Evolutionary conservation across 345 rosid species (phyloP).

Genomic region (Populus euphratica): DNA sequence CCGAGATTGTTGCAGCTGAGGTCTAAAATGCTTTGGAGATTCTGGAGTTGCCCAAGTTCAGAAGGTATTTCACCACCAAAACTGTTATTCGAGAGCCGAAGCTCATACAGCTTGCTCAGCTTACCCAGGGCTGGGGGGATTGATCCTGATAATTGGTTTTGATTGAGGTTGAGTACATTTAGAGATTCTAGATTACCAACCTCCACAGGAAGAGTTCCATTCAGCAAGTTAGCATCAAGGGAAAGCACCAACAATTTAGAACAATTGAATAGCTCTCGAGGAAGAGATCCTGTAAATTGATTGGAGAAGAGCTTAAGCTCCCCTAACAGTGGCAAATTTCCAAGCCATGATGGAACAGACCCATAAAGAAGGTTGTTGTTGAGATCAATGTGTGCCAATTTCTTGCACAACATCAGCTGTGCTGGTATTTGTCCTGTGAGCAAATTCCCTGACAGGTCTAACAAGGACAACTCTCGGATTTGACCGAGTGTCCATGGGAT

Average conservation of each 20-base stretch:
- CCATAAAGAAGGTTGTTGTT: slow-evolving; percentile 77
- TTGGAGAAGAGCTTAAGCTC: slow-evolving; percentile 82
- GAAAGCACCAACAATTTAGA: slow-evolving; percentile 65
- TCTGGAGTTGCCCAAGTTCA: slow-evolving; percentile 68
- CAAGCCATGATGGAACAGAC: slow-evolving; percentile 70
- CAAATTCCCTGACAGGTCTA: slow-evolving; percentile 71
- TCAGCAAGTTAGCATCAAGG: slow-evolving; percentile 60
- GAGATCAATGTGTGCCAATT: slow-evolving; percentile 74
- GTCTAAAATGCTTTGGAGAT: slow-evolving; percentile 75
- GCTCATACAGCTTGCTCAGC: slow-evolving; percentile 67
- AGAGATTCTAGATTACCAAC: slow-evolving; percentile 60
- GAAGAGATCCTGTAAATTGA: slow-evolving; percentile 58
- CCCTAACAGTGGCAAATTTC: slow-evolving; percentile 56
- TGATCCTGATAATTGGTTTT: slow-evolving; percentile 59
- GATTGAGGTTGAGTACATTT: slow-evolving; percentile 56
- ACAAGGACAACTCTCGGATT: slow-evolving; percentile 52
- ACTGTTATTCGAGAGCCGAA: slow-evolving; percentile 61
- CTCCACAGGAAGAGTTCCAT: slow-evolving; percentile 56
- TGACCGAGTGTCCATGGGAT: slow-evolving; percentile 82
- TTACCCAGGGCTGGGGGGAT: slow-evolving; percentile 65
- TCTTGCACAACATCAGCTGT: slow-evolving; percentile 68
- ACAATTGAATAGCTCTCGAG: slow-evolving; percentile 61
- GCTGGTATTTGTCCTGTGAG: slow-evolving; percentile 64
- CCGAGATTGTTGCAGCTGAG: slow-evolving; percentile 73
- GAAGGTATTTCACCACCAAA: slow-evolving; percentile 65